These are phyloP conservation scores for Amphibolis antarctica DNA, from an alignment of 106 monocot genomes.

Conservation along the genomic window DNA sequence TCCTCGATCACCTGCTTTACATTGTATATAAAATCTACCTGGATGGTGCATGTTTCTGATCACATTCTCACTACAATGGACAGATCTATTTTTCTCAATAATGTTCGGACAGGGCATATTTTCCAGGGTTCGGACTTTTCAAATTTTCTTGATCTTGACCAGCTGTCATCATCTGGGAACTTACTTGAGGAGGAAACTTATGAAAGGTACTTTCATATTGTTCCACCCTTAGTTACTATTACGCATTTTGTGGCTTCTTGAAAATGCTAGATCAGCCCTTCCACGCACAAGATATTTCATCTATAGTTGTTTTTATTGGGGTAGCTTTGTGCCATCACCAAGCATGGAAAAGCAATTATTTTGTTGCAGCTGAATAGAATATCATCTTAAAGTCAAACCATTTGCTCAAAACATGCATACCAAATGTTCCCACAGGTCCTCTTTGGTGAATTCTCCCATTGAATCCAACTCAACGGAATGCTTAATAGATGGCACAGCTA, in stretches of 20 bases:
- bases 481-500: slow-evolving; percentile 8
- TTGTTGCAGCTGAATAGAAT: neutral
- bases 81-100: slow-evolving; percentile 31
- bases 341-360: neutral
- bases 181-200: slow-evolving; percentile 59
- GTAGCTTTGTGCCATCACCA: too few relatives aligned
- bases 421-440: slow-evolving; percentile 3
- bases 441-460: slow-evolving; percentile 19
- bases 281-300: too few relatives aligned
- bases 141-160: slow-evolving; percentile 80
- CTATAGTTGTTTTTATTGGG: too few relatives aligned
- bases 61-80: slow-evolving; percentile 25
- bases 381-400: neutral
- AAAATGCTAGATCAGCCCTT: too few relatives aligned
- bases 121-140: slow-evolving; percentile 40
- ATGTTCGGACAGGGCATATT: slow-evolving; percentile 33
- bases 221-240: neutral
- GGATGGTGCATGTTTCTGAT: slow-evolving; percentile 11
- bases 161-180: slow-evolving; percentile 68
- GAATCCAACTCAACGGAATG: slow-evolving; percentile 40
- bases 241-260: too few relatives aligned
- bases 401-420: neutral
- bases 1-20: neutral
- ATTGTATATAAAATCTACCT: neutral
- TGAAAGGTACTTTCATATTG: slow-evolving; percentile 43